phyloP scores from a whole-genome alignment of 495 filamentous ascomycete genomes.

The Cenococcum geophilum region DNA sequence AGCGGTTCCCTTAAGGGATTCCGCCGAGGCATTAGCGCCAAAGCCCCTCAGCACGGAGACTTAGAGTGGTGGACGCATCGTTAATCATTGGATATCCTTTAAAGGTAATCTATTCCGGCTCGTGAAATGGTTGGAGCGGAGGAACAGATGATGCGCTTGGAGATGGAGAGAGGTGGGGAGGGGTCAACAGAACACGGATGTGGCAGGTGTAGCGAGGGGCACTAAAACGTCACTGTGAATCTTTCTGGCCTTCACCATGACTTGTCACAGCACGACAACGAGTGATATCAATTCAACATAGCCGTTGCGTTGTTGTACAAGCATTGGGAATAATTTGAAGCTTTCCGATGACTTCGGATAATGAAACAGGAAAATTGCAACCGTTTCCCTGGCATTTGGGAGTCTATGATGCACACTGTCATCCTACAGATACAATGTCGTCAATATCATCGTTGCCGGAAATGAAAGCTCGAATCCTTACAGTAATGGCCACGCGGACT shows the following conservation, averaged over 20 bases:
- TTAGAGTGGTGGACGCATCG: neutral
- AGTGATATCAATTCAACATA: no score
- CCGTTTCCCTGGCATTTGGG: slow-evolving; percentile 79
- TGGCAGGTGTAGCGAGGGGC: neutral
- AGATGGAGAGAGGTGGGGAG: neutral
- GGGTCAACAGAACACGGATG: neutral
- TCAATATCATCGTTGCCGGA: slow-evolving; percentile 57
- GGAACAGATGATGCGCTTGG: neutral
- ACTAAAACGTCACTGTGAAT: neutral
- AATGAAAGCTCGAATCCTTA: slow-evolving; percentile 74
- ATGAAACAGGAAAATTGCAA: slow-evolving; percentile 5
- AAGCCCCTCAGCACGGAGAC: no score
- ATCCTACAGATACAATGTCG: slow-evolving; percentile 94
- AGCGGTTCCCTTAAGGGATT: no score
- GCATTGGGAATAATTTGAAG: no score
- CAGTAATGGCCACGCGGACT: slow-evolving; percentile 80
- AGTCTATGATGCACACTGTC: slow-evolving; percentile 89
- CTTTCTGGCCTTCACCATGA: neutral
- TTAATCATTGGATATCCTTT: neutral
- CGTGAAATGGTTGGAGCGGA: neutral
- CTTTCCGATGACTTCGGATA: neutral
- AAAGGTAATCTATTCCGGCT: neutral
- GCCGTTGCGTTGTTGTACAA: no score
- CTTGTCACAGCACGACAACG: no score
- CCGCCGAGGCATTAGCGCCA: no score